A percentile compares a stretch with the other conserved stretches of the same genome.
These are phyloP conservation scores for Cymbopogon flexuosus DNA, from an alignment of 202 grass and related monocot species.

Conservation along the genomic window DNA sequence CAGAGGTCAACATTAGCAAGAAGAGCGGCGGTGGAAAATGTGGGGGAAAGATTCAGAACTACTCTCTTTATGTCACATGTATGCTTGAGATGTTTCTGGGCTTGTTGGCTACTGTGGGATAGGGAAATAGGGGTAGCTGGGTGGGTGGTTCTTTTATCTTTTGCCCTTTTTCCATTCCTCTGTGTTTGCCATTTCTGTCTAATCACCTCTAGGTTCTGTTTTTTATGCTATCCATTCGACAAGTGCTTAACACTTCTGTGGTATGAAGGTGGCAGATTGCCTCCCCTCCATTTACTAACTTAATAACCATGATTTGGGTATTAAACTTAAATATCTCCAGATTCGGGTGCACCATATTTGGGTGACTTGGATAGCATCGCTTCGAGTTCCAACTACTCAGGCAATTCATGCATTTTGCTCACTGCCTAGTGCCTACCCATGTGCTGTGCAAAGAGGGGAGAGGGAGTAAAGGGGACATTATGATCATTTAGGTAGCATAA, in stretches of 20 bases:
- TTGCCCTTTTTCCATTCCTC: not conserved
- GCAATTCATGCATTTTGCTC: not conserved
- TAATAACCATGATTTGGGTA: not conserved
- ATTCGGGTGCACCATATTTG: not conserved
- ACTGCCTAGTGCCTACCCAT: not conserved
- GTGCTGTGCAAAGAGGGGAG: not conserved
- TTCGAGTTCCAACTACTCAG: not conserved
- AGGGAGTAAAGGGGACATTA: not conserved
- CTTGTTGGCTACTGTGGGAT: not conserved
- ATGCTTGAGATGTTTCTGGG: not conserved
- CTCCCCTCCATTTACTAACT: not conserved
- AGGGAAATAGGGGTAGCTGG: not conserved
- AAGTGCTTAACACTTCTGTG: not conserved
- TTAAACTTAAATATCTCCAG: not conserved
- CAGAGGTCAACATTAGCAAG: not conserved
- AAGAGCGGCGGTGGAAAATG: not conserved
- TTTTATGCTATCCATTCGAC: not conserved
- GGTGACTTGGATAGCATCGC: not conserved
- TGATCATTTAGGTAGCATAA: not conserved
- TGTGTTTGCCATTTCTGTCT: not conserved
- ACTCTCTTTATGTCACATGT: not conserved
- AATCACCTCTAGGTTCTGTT: not conserved
- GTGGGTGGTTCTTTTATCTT: not conserved
- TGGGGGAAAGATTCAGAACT: not conserved
- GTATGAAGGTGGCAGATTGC: not conserved